Evolutionary conservation across 192 early-diverging fungal species (phyloP).

Genomic region (Coemansia umbellata): DNA sequence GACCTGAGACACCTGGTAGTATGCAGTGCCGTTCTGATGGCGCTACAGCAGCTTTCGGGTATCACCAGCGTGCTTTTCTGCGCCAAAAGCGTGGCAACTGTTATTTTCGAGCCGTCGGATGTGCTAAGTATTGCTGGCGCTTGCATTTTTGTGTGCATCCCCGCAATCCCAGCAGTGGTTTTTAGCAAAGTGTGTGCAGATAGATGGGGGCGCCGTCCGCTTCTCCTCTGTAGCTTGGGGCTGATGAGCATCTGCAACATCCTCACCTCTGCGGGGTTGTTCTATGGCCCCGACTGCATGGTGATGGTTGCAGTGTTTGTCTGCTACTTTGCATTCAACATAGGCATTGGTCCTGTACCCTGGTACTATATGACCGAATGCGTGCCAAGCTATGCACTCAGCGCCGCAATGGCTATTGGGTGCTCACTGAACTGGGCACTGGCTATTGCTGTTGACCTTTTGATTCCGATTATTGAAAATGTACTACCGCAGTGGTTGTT

Average conservation of each 20-base stretch:
- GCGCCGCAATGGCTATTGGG: constrained; percentile 60
- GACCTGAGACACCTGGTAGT: constrained; percentile 47
- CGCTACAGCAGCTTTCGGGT: constrained; percentile 67
- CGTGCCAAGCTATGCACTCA: constrained; percentile 64
- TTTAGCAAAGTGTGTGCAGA: constrained; percentile 62
- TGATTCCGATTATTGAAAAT: constrained; percentile 48
- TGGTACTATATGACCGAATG: constrained; percentile 73
- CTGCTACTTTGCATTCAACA: constrained; percentile 66
- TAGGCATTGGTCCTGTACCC: constrained; percentile 75
- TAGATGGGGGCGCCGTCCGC: constrained; percentile 59
- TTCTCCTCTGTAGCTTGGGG: constrained; percentile 59
- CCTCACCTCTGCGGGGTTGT: constrained; percentile 55
- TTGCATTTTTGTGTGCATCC: constrained; percentile 57
- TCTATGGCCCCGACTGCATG: constrained; percentile 48
- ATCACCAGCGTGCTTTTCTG: constrained; percentile 68
- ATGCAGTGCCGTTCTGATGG: constrained; percentile 55
- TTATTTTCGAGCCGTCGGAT: constrained; percentile 59
- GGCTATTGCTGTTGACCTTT: constrained; percentile 47
- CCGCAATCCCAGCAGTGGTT: constrained; percentile 57
- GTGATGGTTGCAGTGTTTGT: constrained; percentile 60
- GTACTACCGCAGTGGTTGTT: constrained; percentile 42
- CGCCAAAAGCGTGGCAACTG: constrained; percentile 50
- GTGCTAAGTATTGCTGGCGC: constrained; percentile 23
- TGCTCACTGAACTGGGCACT: constrained; percentile 68
- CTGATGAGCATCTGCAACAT: constrained; percentile 59